Evolutionary conservation across 2,329 filamentous ascomycete species (phyloP), one percentile per base, ranked within the genome.

Genomic region (Zarea fungicola): DNA sequence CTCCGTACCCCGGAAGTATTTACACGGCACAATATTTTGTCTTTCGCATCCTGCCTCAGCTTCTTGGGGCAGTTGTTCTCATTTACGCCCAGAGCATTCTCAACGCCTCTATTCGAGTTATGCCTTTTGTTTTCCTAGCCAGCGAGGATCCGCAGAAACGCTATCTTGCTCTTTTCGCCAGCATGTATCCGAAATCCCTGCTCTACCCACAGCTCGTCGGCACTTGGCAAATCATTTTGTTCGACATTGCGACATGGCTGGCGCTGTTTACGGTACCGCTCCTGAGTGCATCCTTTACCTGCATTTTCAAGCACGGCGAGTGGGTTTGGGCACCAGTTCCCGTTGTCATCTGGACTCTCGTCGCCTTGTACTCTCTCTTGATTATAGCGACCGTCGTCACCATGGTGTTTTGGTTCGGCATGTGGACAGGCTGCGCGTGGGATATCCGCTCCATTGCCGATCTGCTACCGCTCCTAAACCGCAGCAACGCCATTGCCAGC

Each of bases 291-390:
- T 72, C 87, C 25, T 96, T 92, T 65, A 83, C 83, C 6, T 77
- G 80, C 35, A 73, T 83, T 31, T 71, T 76, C 19, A 72, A 76
- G 3, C 68, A 78, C 25, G 75, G 75, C 2, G 65, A 67, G 7
- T 96, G 89, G 87, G 77, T 76, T 47, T 96, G 91, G 91, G 79
- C 88, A 6, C 77, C 88, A 0, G 85, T 89, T 1, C 83, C 89
- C 57, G 83, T 83, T 13, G 76, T 93, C 19, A 83, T 86, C 22
- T 96, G 90, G 89, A 79, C 83, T 0, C 71, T 90, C 22, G 79
- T 93, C 25, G 82, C 72, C 1, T 65, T 95, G 1, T 96, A 96
- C 66, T 65, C 84, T 28, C 64, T 89, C 4, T 68, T 92, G 40
- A 60, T 85, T 2, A 56, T 79, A 6, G 80, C 84, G 1, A 65